Evolutionary conservation across 164 flowering plant species (phyloP).

Genomic region (Liquidambar formosana): DNA sequence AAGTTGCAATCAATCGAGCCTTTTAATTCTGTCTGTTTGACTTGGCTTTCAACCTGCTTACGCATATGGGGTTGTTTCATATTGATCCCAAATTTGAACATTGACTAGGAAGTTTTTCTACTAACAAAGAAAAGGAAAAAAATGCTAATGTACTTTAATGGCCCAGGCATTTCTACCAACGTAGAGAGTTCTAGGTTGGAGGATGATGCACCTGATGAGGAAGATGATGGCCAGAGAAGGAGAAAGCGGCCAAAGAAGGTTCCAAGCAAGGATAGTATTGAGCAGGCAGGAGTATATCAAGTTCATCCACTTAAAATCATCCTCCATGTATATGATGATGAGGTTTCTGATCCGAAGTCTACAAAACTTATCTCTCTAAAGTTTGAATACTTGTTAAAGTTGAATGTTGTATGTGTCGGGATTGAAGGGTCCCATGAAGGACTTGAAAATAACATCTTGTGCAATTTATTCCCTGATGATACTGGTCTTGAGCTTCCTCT

Average conservation of each 20-base stretch:
- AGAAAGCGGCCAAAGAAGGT: slow-evolving; percentile 86
- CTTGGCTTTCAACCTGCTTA: background rate
- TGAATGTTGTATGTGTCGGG: slow-evolving; percentile 90
- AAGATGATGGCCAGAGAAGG: slow-evolving; percentile 95
- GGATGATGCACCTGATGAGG: slow-evolving; percentile 84
- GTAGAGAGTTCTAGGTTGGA: slow-evolving; percentile 61
- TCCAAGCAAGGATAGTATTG: slow-evolving; percentile 59
- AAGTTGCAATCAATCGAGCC: background rate
- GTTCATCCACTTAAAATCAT: slow-evolving; percentile 79
- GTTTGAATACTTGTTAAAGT: slow-evolving; percentile 82
- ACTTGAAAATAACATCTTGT: slow-evolving; percentile 61
- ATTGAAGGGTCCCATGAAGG: slow-evolving; percentile 72
- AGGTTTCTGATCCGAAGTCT: slow-evolving; percentile 50
- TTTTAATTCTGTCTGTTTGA: background rate
- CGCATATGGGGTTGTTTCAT: background rate
- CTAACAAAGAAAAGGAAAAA: background rate
- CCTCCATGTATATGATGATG: slow-evolving; percentile 79
- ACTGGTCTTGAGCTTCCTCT: slow-evolving; percentile 91
- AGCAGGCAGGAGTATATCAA: slow-evolving; percentile 64
- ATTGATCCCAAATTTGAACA: background rate
- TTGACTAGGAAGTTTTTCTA: background rate
- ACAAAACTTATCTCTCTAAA: slow-evolving; percentile 64
- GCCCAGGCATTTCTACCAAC: slow-evolving; percentile 45
- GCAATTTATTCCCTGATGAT: slow-evolving; percentile 95
- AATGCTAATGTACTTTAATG: slow-evolving; percentile 6